Evolutionary conservation across 192 early-diverging fungal genomes (phyloP), one percentile per base, ranked within the genome.

Genomic region (Mortierella hygrophila): DNA sequence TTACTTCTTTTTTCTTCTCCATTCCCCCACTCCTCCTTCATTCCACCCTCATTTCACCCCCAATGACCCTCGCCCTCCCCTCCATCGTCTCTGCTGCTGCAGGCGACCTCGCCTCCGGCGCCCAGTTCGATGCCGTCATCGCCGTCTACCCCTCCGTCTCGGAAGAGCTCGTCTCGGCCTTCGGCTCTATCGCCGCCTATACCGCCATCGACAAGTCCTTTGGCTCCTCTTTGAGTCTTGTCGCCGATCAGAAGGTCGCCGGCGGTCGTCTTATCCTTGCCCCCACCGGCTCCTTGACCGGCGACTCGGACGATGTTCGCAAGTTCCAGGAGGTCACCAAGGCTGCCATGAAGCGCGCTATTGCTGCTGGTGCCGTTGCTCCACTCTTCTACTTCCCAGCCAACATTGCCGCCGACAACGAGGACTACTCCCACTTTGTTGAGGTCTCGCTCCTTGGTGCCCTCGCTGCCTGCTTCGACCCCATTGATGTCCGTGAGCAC

Each of bases 221-320:
- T 79, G 91, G 91, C 18, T 75, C 78, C 15, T 68, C 44, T 5
- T 57, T 91, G 26, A 79, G 88, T 47, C 6, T 90, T 38, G 77
- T 89, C 13, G 74, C 86, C 23, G 89, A 90, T 47, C 74, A 76
- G 52, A 75, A 82, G n/a, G 94, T 91, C 20, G 93, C 93, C 40
- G 93, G 93, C 60, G 88, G 90, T 6, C 92, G 95, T 38, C 80
- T 96, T 37, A 89, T 97, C 21, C 79, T 96, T n/a, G 92, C 93
- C 9, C 96, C 96, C n/a, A 95, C 93, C 40, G 96, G 94, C 38
- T 91, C 93, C 18, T 80, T 96, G 8, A 77, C 88, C 73, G 92
- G 92, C 74, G 96, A 97, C 83, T 92, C 94, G 37, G 96, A 97
- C 82, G 96, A 97, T 88, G 95, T 95, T 60, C 92, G 96, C 81